phyloP scores from a whole-genome alignment of 352 stramenopile species.

The Vaucheria bursata region DNA sequence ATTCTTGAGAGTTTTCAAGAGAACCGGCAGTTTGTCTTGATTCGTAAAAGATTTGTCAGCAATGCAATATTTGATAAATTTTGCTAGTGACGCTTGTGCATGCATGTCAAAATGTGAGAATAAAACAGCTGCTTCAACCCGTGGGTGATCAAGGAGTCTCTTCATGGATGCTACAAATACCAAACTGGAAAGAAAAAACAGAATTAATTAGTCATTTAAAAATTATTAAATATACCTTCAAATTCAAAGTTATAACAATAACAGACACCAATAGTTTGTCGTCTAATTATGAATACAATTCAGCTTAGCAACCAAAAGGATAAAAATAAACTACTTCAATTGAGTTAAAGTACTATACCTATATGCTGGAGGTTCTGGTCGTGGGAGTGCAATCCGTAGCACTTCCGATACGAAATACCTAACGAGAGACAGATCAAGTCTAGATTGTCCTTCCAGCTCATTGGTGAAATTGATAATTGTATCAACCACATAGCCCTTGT shows the following conservation, averaged over 20 bases:
- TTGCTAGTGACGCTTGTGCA: neutral
- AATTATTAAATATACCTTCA: too few species aligned
- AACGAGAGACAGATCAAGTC: slow-evolving; percentile 3
- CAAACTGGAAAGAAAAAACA: neutral
- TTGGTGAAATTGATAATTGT: neutral
- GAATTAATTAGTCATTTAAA: too few species aligned
- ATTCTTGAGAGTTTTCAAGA: too few species aligned
- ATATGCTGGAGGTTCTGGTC: neutral
- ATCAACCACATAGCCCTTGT: neutral
- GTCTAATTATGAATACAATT: neutral
- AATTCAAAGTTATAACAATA: too few species aligned
- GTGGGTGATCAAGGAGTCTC: neutral
- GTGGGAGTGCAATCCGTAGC: neutral
- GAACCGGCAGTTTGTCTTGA: too few species aligned
- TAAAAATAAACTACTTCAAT: neutral
- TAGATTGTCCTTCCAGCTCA: neutral
- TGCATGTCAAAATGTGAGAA: neutral
- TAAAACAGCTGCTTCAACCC: neutral
- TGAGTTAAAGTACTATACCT: neutral
- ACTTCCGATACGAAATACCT: neutral
- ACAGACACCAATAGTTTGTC: too few species aligned
- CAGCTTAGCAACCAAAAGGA: neutral
- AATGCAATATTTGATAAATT: neutral
- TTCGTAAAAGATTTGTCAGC: neutral
- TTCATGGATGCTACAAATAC: neutral